Percentiles rank a stretch among this genome's conserved stretches.
phyloP scores from a whole-genome alignment of 441 rosid genomes.

The Populus hybrid region DNA sequence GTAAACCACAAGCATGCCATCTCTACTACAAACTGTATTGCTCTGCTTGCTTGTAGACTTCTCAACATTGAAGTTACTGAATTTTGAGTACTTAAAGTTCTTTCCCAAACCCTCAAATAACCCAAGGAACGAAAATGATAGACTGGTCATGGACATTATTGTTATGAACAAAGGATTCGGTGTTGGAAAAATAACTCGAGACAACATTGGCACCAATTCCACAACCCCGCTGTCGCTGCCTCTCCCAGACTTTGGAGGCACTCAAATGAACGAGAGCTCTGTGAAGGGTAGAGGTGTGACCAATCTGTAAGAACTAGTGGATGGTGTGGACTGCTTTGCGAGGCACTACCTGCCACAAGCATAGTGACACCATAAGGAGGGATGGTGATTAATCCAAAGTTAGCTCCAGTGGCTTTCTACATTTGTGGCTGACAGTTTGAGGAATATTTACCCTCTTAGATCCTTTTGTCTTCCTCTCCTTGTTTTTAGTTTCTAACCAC shows the following conservation, averaged over 20 bases:
- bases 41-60: background rate
- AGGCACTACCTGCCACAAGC: background rate
- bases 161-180: background rate
- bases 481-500: background rate
- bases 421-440: background rate
- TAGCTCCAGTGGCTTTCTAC: background rate
- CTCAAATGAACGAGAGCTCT: background rate
- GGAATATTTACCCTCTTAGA: background rate
- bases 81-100: background rate
- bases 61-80: background rate
- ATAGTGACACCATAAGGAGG: background rate
- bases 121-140: background rate
- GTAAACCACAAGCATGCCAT: background rate
- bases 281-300: background rate
- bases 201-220: background rate
- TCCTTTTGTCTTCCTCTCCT: too few relatives aligned
- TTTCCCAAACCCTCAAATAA: background rate
- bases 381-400: background rate
- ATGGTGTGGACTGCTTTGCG: too few relatives aligned
- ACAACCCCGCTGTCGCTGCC: background rate
- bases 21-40: background rate
- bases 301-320: background rate
- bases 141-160: background rate
- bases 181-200: background rate
- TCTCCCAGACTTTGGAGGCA: background rate